Conservation (phyloP, 164 flowering plant species). For the Sedum album region DNA sequence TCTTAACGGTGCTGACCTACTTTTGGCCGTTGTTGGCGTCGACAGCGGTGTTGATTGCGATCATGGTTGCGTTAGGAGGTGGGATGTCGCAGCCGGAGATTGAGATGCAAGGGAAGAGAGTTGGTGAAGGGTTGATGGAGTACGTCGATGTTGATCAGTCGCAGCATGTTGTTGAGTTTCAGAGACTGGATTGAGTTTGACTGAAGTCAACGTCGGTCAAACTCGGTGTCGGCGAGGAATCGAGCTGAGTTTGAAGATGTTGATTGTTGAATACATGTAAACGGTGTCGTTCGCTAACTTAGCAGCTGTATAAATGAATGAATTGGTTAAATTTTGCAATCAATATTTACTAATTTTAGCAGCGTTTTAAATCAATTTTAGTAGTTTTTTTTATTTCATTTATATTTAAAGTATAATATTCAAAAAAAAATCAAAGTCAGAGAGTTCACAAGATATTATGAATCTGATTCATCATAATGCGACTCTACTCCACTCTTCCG, state of each 20-base stretch:
- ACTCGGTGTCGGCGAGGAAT: background rate
- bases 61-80: background rate
- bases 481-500: no score
- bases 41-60: background rate
- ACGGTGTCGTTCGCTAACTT: background rate
- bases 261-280: no score
- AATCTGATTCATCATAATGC: no score
- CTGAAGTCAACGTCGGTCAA: background rate
- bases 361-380: no score
- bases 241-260: no score
- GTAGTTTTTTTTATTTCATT: no score
- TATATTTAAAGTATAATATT: no score
- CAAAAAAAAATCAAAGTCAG: no score
- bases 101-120: constrained; percentile 4
- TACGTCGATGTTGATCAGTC: background rate
- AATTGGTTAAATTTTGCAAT: no score
- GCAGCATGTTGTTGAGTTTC: constrained; percentile 5
- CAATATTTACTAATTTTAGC: background rate
- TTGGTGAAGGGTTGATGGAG: constrained; percentile 6
- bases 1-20: background rate
- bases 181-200: background rate
- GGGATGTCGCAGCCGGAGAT: constrained; percentile 7
- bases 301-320: background rate
- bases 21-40: constrained; percentile 3
- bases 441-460: no score